Evolutionary conservation across 2,329 filamentous ascomycete genomes (phyloP).

Genomic region (Nigrograna mackinnonii): DNA sequence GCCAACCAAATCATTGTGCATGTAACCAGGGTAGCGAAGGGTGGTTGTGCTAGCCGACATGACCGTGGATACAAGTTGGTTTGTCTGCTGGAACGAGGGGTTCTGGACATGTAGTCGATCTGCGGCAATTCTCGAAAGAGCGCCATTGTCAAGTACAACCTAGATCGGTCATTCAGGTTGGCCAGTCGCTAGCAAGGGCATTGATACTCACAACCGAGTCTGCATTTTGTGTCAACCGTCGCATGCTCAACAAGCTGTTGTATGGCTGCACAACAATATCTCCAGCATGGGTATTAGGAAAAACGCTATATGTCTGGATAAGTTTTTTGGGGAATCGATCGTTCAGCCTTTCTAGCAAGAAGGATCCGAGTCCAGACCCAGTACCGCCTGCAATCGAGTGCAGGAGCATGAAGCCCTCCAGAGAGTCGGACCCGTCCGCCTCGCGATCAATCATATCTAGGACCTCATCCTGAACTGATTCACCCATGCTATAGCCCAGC

Average conservation of each 20-base stretch:
- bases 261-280: constrained; percentile 98
- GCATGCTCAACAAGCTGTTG: constrained; percentile 92
- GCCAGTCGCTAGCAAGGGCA: background rate
- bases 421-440: constrained; percentile 94
- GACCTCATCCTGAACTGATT: constrained; percentile 91
- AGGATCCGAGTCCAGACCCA: constrained; percentile 93
- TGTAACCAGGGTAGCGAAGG: constrained; percentile 95
- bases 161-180: constrained; percentile 30
- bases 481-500: constrained; percentile 90
- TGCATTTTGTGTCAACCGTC: constrained; percentile 89
- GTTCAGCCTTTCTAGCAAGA: constrained; percentile 91
- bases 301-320: constrained; percentile 98
- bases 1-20: constrained; percentile 98
- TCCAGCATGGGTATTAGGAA: constrained; percentile 86
- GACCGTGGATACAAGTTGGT: constrained; percentile 91
- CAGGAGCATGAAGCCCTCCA: constrained; percentile 98
- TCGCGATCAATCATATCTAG: constrained; percentile 99
- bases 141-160: constrained; percentile 93
- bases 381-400: constrained; percentile 98
- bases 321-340: constrained; percentile 98
- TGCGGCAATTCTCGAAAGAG: constrained; percentile 88
- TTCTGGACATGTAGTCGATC: constrained; percentile 94
- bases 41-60: constrained; percentile 99
- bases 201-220: constrained; percentile 75
- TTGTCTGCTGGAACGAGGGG: constrained; percentile 95